Evolutionary conservation across 176 grass and related monocot species (phyloP), one percentile per base, ranked within the genome.

Genomic region (Saccharum spontaneum): DNA sequence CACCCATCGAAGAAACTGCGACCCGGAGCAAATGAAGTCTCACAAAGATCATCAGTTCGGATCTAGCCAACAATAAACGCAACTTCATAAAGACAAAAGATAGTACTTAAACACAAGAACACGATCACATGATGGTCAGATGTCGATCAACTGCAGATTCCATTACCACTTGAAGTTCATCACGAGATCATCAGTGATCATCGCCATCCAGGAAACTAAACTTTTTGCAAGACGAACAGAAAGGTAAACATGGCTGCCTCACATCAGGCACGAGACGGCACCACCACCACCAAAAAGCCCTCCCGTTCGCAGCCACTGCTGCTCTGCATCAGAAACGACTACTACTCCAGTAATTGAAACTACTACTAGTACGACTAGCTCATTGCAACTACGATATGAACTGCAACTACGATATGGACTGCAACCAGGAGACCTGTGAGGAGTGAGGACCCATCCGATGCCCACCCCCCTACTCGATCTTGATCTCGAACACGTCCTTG

Each of bases 401-500:
- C 23, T 63, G 10, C 60, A 34, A 57, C 34, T 49, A 49, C 46
- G 46, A 49, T 49, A 9, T 49, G 46, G 4, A 63, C 23, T 63
- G 10, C 60, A 34, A 57, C 34, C 1, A 38, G 10, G 30, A 50
- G 74, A 55, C 10, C 73, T 37, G 28, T 28, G 28, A 17, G 7
- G 48, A 52, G n/a, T n/a, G 36, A 50, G 7, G 48, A 52, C 4
- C 45, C 7, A 76, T 45, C 9, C 4, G 2, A 30, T 73, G 7
- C 43, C 14, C 13, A 28, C 16, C 50, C 15, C 14, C 28, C 43
- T 80, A 92, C 85, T 92, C 73, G 50, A 95, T 23, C 6, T 83
- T 83, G 43, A 95, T 83, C n/a, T 90, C 79, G 76, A 90, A 84
- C 4, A 90, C 86, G 36, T 95, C 88, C 66, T 67, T 89, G 83